These are phyloP conservation scores for Hypomontagnella submonticulosa DNA, from an alignment of 495 filamentous ascomycete genomes.

Conservation along the genomic window DNA sequence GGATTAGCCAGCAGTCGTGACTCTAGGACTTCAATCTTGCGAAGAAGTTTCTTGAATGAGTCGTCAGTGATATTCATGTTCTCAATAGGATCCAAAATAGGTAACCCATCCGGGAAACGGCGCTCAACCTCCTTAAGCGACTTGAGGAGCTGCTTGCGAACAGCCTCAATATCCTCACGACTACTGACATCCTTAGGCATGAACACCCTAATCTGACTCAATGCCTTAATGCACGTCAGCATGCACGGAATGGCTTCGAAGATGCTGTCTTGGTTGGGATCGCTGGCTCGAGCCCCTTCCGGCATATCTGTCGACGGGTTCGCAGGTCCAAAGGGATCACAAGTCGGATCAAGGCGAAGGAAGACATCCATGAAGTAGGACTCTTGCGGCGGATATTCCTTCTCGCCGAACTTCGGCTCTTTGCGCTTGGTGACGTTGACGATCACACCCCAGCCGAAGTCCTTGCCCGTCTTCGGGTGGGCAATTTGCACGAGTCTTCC, in stretches of 20 bases:
- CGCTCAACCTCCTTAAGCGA: slow-evolving; percentile 77
- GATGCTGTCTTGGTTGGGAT: slow-evolving; percentile 43
- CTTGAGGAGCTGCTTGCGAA: slow-evolving; percentile 65
- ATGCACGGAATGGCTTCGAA: slow-evolving; percentile 89
- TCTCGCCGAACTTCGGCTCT: slow-evolving; percentile 65
- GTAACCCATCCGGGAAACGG: slow-evolving; percentile 92
- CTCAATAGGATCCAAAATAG: slow-evolving; percentile 89
- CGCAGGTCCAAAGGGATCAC: slow-evolving; percentile 44
- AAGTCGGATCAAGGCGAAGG: slow-evolving; percentile 65
- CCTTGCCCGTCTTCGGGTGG: slow-evolving; percentile 69
- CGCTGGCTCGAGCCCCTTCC: slow-evolving; percentile 59
- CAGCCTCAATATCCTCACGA: slow-evolving; percentile 68
- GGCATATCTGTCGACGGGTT: slow-evolving; percentile 52
- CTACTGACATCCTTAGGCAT: slow-evolving; percentile 77
- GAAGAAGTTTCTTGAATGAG: slow-evolving; percentile 88
- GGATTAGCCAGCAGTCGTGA: slow-evolving; percentile 89
- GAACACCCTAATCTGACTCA: slow-evolving; percentile 82
- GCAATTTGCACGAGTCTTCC: slow-evolving; percentile 88
- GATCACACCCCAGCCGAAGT: slow-evolving; percentile 94
- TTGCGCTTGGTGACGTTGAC: slow-evolving; percentile 74
- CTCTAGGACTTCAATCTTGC: slow-evolving; percentile 97
- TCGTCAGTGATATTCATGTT: slow-evolving; percentile 94
- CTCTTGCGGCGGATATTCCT: slow-evolving; percentile 76
- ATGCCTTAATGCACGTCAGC: slow-evolving; percentile 80
- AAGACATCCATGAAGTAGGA: slow-evolving; percentile 84